phyloP scores from a whole-genome alignment of 148 eudicot species.

The Arctostaphylos glauca region DNA sequence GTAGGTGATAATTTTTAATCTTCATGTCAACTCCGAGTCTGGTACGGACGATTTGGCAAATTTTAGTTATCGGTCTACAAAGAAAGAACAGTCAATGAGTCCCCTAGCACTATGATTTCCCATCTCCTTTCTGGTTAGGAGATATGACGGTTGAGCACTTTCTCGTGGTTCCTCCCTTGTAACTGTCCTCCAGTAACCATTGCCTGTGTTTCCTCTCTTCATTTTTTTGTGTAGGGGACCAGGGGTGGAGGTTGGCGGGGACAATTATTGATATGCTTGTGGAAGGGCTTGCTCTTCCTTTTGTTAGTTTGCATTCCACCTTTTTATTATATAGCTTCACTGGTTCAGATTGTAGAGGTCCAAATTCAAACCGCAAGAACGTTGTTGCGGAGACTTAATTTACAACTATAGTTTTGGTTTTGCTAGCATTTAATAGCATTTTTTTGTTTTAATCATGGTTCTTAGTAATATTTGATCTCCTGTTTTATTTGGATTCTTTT shows the following conservation, averaged over 20 bases:
- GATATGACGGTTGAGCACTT: not conserved
- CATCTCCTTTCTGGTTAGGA: not conserved
- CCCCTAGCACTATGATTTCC: not conserved
- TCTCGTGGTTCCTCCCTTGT: not conserved
- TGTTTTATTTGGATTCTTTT: not conserved
- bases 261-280: not conserved
- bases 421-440: no score
- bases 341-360: no score
- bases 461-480: not conserved
- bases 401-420: no score
- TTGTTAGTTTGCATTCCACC: not conserved
- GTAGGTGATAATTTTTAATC: not conserved
- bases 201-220: not conserved
- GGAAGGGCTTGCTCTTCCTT: not conserved
- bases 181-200: not conserved
- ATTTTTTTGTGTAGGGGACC: not conserved
- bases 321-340: not conserved
- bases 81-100: not conserved
- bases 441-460: no score
- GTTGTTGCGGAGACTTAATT: no score
- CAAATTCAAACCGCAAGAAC: no score
- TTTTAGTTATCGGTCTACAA: no score
- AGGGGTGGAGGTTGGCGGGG: not conserved
- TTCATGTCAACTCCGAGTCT: not conserved
- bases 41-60: no score